Evolutionary conservation across 2,329 filamentous ascomycete species (phyloP).

Genomic region (Penicillium palitans): DNA sequence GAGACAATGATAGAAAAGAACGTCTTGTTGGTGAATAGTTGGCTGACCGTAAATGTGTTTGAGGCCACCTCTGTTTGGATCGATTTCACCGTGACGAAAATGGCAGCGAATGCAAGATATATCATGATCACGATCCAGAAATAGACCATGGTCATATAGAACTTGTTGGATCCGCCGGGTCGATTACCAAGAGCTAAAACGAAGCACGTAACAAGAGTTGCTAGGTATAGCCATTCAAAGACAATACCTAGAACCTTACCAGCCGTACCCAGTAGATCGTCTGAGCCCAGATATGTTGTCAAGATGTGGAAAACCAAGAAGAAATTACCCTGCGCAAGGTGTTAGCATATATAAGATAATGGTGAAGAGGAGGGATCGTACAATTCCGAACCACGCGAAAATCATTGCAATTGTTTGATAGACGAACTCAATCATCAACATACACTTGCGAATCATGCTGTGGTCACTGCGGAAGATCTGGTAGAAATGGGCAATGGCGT

Average conservation of each 20-base stretch:
- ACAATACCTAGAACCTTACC: conserved; percentile 82
- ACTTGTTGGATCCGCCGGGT: conserved; percentile 86
- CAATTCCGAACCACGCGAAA: conserved; percentile 95
- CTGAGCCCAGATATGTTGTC: conserved; percentile 75
- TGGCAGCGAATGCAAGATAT: conserved; percentile 89
- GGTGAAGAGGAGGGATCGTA: background rate
- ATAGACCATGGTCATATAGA: conserved; percentile 96
- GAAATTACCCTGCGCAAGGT: conserved; percentile 68
- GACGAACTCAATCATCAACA: conserved; percentile 87
- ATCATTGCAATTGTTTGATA: conserved; percentile 96
- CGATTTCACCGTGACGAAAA: conserved; percentile 88
- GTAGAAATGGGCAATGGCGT: conserved; percentile 91
- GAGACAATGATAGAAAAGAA: conserved; percentile 95
- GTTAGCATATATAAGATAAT: background rate
- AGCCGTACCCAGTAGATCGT: conserved; percentile 68
- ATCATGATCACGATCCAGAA: conserved; percentile 98
- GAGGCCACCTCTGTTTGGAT: conserved; percentile 69
- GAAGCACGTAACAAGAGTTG: conserved; percentile 89
- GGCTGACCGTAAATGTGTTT: conserved; percentile 65
- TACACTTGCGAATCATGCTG: conserved; percentile 79
- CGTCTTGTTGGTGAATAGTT: conserved; percentile 80
- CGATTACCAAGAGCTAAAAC: conserved; percentile 92
- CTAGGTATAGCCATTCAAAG: conserved; percentile 95
- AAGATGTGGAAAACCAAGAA: conserved; percentile 98
- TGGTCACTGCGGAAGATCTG: conserved; percentile 94